Evolutionary conservation across 768 basidiomycete genomes (phyloP).

Genomic region (Amyloporia xantha): DNA sequence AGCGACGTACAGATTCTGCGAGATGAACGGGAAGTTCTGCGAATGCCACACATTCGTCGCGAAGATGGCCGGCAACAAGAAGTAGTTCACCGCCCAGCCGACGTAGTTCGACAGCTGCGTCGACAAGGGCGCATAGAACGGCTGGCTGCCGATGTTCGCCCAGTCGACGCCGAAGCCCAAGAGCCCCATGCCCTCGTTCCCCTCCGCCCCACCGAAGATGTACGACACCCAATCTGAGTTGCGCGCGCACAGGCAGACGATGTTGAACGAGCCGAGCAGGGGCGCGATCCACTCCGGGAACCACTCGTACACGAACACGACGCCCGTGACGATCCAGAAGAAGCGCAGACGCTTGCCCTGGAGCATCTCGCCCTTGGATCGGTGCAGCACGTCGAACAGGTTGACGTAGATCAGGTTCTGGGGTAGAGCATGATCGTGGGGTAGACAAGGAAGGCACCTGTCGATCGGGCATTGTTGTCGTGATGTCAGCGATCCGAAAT

Average conservation of each 20-base stretch:
- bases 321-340: conserved; percentile 5
- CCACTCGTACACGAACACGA: conserved; percentile 6
- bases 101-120: conserved; percentile 6
- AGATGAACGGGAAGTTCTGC: conserved; percentile 6
- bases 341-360: conserved; percentile 3
- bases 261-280: conserved; percentile 6
- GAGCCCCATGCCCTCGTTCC: conserved; percentile 6
- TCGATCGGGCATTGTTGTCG: not conserved
- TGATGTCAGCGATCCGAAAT: not conserved
- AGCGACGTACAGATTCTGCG: conserved; percentile 4
- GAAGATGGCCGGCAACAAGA: conserved; percentile 5
- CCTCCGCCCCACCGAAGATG: conserved; percentile 7
- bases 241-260: conserved; percentile 4
- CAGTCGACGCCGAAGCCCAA: conserved; percentile 6
- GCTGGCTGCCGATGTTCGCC: conserved; percentile 1
- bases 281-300: conserved; percentile 6
- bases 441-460: conserved; percentile 5
- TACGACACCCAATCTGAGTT: conserved; percentile 8
- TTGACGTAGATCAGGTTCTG: conserved; percentile 7
- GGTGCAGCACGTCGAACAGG: conserved; percentile 5
- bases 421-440: conserved; percentile 6
- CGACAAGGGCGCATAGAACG: conserved; percentile 4
- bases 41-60: conserved; percentile 3
- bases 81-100: conserved; percentile 4
- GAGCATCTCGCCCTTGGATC: conserved; percentile 4